Evolutionary conservation across 306 rosid genomes (phyloP).

Genomic region (Dryas drummondii): DNA sequence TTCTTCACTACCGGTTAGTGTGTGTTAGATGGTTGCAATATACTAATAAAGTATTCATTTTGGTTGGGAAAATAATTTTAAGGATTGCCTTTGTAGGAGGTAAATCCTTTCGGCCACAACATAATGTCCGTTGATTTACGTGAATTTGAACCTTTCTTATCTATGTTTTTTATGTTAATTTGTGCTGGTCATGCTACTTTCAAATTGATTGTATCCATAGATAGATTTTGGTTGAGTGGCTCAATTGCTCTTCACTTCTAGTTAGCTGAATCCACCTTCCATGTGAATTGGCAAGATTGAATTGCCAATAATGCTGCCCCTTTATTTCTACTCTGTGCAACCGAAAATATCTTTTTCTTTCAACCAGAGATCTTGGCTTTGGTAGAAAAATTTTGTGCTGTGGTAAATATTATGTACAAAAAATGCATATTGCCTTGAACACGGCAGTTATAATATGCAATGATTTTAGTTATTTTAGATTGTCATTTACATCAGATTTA

Average conservation of each 20-base stretch:
- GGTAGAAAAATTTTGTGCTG: background rate
- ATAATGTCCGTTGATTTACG: background rate
- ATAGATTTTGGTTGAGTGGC: background rate
- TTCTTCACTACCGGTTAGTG: background rate
- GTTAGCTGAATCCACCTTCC: background rate
- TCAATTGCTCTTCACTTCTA: background rate
- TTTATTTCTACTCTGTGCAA: background rate
- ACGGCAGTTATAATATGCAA: background rate
- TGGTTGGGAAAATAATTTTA: background rate
- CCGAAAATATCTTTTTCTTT: background rate
- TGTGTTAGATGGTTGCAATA: background rate
- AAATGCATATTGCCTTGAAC: background rate
- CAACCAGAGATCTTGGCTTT: background rate
- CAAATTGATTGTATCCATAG: background rate
- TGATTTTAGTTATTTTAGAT: background rate
- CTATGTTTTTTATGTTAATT: background rate
- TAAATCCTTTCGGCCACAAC: too few relatives aligned
- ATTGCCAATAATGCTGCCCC: background rate
- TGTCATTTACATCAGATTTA: background rate
- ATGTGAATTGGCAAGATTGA: background rate
- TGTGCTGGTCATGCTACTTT: background rate
- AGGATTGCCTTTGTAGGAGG: background rate
- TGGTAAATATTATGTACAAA: background rate
- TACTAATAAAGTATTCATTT: background rate
- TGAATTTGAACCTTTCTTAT: constrained; percentile 1